Evolutionary conservation across 2,329 filamentous ascomycete genomes (phyloP), one percentile per base, ranked within the genome.

Genomic region (Trichoderma arundinaceum): DNA sequence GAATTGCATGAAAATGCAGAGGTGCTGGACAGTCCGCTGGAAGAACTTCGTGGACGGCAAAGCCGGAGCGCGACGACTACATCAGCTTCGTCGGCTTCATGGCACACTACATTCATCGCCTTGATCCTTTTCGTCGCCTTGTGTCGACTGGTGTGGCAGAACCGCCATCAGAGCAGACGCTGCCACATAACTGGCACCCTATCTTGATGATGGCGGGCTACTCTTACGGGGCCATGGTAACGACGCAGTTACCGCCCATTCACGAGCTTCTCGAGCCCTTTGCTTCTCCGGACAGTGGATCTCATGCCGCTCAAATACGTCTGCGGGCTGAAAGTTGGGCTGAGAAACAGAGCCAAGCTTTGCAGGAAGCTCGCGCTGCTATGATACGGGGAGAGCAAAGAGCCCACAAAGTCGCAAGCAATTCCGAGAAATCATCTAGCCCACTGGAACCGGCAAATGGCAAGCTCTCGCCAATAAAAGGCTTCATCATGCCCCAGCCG

Each of bases 191-290:
- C 15, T 48, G 65, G 2, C 70, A 69, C 1, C 78, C 77, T 2
- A 64, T 81, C 54, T 73, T 88, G 2, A 72, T 97, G 5, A 81
- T 95, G 7, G 90, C 86, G 1, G 94, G 94, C 12, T 97, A 97
- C 76, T 97, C 93, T 0, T 97, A 97, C 76, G 95, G 95, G 49
- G 92, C 92, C 4, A 85, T 97, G 73, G 86, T 98, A 44, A 88
- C 92, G 2, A 88, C 86, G 0, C 87, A 90, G 65, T 83, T 96
- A 0, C 92, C 92, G 0, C 81, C 87, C 0, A 77, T 89, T 41
- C 75, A 80, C 10, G 77, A 81, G 0, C 86, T 96, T 33, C 77
- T 92, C 28, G 75, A 82, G 1, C 77, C 84, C 1, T 92, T 95
- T 70, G 73, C 78, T 7, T 75, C 78, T 0, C 84, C 87, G 0